These are phyloP conservation scores for Lactarius trivialis DNA, from an alignment of 768 basidiomycete species.

Conservation along the genomic window DNA sequence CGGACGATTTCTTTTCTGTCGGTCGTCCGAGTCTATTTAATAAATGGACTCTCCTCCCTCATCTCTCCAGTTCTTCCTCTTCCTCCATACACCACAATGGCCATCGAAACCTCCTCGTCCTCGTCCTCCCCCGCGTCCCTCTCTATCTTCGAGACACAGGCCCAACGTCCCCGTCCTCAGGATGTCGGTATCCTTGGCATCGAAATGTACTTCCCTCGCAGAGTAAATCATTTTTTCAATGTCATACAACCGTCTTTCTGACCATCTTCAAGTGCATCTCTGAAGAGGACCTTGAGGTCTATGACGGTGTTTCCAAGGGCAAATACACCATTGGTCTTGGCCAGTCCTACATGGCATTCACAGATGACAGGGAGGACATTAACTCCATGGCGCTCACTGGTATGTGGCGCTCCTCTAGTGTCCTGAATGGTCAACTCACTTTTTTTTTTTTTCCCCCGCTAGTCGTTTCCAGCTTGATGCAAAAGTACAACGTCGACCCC, in stretches of 20 bases:
- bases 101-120: constrained; percentile 18
- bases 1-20: constrained; percentile 18
- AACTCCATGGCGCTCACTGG: constrained; percentile 96
- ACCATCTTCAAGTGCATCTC: constrained; percentile 70
- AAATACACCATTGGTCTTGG: constrained; percentile 99
- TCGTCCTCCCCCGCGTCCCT: constrained; percentile 8
- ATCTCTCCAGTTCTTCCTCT: background rate
- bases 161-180: constrained; percentile 21
- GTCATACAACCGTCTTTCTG: background rate
- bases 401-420: constrained; percentile 33
- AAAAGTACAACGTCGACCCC: constrained; percentile 95
- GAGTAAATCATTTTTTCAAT: background rate
- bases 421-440: constrained; percentile 6
- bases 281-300: constrained; percentile 65
- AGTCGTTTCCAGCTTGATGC: constrained; percentile 86
- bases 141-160: constrained; percentile 21
- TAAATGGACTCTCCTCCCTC: background rate
- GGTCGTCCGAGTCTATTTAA: constrained; percentile 9
- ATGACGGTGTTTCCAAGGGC: constrained; percentile 44
- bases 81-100: constrained; percentile 17
- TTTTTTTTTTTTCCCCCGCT: background rate
- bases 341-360: constrained; percentile 97
- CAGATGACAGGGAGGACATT: constrained; percentile 98
- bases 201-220: constrained; percentile 24
- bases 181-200: constrained; percentile 25